Percentiles rank a stretch among this genome's conserved stretches.
Conservation (phyloP, 2,329 filamentous ascomycete genomes). For the Cladosporium sphaerospermum region DNA sequence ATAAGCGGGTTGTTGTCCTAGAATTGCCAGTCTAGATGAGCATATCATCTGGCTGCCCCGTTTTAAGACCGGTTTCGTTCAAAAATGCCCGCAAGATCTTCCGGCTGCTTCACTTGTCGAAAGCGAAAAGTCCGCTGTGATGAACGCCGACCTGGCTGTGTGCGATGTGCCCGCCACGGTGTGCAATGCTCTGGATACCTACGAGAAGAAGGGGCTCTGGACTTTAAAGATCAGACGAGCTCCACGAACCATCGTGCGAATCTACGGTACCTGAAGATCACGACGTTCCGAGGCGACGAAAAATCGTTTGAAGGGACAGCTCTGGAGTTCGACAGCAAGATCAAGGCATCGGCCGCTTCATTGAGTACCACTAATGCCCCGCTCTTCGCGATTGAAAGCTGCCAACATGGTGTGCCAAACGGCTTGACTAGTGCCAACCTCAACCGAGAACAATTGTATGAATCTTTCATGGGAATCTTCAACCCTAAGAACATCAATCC, state of each 20-base stretch:
- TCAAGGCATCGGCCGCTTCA: neutral
- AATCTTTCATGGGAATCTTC: slow-evolving; percentile 26
- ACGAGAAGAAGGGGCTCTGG: slow-evolving; percentile 19
- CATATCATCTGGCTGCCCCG: too few relatives aligned
- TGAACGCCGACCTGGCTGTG: slow-evolving; percentile 24
- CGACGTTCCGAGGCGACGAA: neutral
- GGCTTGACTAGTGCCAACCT: slow-evolving; percentile 12
- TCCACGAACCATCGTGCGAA: neutral
- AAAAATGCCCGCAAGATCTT: slow-evolving; percentile 25
- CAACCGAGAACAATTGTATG: slow-evolving; percentile 20
- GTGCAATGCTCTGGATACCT: slow-evolving; percentile 28
- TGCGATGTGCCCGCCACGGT: slow-evolving; percentile 26
- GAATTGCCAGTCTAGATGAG: too few relatives aligned
- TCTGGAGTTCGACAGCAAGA: slow-evolving; percentile 1
- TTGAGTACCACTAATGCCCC: neutral
- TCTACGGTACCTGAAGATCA: neutral
- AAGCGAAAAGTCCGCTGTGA: slow-evolving; percentile 30
- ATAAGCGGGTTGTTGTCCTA: too few relatives aligned
- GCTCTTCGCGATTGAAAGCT: neutral
- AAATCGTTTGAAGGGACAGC: neutral
- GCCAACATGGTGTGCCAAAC: neutral
- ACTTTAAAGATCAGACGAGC: slow-evolving; percentile 25
- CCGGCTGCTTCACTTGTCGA: slow-evolving; percentile 27
- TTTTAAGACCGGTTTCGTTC: neutral
- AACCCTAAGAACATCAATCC: slow-evolving; percentile 18